phyloP scores from a whole-genome alignment of 2,329 filamentous ascomycete species.

The Fusarium fracticaudum region DNA sequence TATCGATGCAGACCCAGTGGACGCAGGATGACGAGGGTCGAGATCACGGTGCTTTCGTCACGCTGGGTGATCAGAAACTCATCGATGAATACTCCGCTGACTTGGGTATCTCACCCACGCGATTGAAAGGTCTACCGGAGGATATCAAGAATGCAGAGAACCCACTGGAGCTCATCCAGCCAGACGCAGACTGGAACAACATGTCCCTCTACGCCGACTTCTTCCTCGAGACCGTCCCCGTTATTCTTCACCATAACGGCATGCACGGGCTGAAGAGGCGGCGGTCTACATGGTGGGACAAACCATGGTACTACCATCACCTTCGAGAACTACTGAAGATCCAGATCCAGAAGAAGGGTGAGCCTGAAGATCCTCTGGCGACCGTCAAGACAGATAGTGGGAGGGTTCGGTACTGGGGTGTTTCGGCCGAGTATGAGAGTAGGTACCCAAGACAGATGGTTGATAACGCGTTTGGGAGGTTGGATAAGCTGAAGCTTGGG shows the following conservation, averaged over 20 bases:
- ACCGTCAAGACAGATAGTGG: not conserved
- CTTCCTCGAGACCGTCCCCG: not conserved
- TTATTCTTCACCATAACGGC: not conserved
- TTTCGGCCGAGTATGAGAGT: not conserved
- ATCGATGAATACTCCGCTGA: not conserved
- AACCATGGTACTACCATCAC: slow-evolving; percentile 1
- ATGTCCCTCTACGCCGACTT: slow-evolving; percentile 14
- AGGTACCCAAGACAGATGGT: not conserved
- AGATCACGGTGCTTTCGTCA: not conserved
- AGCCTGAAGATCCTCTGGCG: not conserved
- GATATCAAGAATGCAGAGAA: not conserved
- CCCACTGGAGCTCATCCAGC: not conserved
- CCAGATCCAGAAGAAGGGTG: not conserved
- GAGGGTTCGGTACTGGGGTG: not conserved
- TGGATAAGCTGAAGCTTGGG: not conserved
- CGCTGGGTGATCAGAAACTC: not conserved
- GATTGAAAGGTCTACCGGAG: not conserved
- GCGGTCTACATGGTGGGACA: not conserved
- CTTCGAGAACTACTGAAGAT: not conserved
- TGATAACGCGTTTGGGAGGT: not conserved
- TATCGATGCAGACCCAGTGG: not conserved
- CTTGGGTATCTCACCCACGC: not conserved
- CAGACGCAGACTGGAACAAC: not conserved
- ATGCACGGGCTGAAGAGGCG: not conserved
- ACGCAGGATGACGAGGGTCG: not conserved